phyloP scores from a whole-genome alignment of 2,329 filamentous ascomycete genomes.

The Hypoxylon sp. region DNA sequence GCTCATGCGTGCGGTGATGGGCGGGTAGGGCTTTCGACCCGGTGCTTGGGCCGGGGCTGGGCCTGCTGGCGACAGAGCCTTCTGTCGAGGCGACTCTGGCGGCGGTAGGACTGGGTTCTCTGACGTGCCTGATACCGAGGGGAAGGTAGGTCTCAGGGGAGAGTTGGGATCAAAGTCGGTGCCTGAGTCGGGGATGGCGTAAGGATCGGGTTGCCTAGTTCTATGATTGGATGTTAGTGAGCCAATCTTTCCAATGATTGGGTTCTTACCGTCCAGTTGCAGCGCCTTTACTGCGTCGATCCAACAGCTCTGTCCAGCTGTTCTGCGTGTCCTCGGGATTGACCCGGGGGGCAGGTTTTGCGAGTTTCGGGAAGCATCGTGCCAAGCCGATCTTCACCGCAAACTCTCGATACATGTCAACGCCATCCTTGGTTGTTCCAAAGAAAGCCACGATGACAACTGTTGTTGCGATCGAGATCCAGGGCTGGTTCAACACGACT shows the following conservation, averaged over 20 bases:
- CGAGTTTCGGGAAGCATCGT: conserved; percentile 9
- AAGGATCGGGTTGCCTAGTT: too few species aligned
- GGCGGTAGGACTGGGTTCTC: too few species aligned
- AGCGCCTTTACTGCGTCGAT: neutral
- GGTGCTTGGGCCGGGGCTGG: neutral
- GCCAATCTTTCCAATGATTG: too few species aligned
- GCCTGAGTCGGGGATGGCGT: neutral
- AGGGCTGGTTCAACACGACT: conserved; percentile 55
- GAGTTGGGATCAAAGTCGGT: neutral
- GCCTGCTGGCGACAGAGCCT: too few species aligned
- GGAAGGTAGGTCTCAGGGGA: neutral
- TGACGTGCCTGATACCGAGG: too few species aligned
- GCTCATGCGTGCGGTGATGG: neutral
- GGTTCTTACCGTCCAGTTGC: conserved; percentile 11
- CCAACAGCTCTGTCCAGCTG: conserved; percentile 19
- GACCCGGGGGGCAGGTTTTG: neutral
- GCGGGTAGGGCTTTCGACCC: neutral
- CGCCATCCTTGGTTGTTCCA: conserved; percentile 62
- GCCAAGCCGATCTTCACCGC: conserved; percentile 28
- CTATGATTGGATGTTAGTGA: too few species aligned
- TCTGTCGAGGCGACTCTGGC: neutral
- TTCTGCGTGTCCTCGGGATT: neutral
- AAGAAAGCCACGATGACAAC: conserved; percentile 63
- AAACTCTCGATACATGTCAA: conserved; percentile 56
- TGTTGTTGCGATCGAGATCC: conserved; percentile 58